Percentiles rank a stretch among this genome's conserved stretches.
Evolutionary conservation across 345 rosid species (phyloP).

Genomic region (Linum usitatissimum): DNA sequence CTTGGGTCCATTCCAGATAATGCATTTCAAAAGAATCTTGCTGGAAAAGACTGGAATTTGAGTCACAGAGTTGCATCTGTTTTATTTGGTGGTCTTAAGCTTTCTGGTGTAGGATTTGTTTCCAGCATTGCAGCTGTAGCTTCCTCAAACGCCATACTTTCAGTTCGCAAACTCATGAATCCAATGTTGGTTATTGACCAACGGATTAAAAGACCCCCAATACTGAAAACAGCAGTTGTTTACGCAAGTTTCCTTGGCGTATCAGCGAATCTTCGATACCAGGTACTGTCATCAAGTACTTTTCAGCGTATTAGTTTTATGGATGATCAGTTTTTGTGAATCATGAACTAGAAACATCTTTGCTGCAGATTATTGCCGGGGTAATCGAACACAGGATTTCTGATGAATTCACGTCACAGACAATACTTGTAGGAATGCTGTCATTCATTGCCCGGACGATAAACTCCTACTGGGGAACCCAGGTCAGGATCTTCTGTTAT

Average conservation of each 20-base stretch:
- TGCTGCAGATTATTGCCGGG: constrained; percentile 81
- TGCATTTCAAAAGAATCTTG: constrained; percentile 85
- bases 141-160: constrained; percentile 54
- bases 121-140: constrained; percentile 82
- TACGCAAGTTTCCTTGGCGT: constrained; percentile 72
- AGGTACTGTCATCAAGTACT: constrained; percentile 29
- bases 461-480: constrained; percentile 93
- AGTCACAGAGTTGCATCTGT: constrained; percentile 76
- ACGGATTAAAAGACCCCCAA: constrained; percentile 63
- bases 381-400: constrained; percentile 76
- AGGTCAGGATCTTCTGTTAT: constrained; percentile 27
- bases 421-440: constrained; percentile 65
- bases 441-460: constrained; percentile 73
- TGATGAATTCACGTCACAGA: constrained; percentile 64
- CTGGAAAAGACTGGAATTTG: constrained; percentile 69
- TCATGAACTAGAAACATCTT: neutral
- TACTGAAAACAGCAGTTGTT: constrained; percentile 65
- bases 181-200: constrained; percentile 38
- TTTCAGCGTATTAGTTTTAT: neutral
- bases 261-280: constrained; percentile 88
- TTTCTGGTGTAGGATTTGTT: constrained; percentile 73
- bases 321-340: constrained; percentile 7
- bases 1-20: constrained; percentile 87
- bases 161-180: constrained; percentile 39
- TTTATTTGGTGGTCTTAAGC: constrained; percentile 72